Percentiles rank a stretch among this genome's conserved stretches.
phyloP scores from a whole-genome alignment of 129 eudicot genomes.

The Pittosporum tobira region DNA sequence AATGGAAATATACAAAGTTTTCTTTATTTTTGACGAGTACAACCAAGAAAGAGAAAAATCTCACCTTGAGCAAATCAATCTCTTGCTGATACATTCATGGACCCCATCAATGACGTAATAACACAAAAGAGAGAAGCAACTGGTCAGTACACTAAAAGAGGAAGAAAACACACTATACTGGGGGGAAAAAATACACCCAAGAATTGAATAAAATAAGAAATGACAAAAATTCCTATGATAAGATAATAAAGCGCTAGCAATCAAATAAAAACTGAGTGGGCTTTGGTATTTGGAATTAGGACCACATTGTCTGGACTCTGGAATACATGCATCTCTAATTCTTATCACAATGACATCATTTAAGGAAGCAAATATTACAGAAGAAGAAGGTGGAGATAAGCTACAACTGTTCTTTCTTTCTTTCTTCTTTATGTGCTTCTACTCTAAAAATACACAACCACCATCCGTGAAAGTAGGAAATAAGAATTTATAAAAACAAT shows the following conservation, averaged over 20 bases:
- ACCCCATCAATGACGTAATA: constrained; percentile 16
- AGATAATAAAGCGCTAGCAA: background rate
- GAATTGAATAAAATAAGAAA: background rate
- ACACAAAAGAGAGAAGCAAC: constrained; percentile 23
- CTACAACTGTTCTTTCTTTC: background rate
- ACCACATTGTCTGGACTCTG: background rate
- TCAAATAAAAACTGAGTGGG: background rate
- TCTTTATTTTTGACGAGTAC: no score
- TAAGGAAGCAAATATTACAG: background rate
- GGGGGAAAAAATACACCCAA: background rate
- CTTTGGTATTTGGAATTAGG: no score
- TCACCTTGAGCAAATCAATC: constrained; percentile 95
- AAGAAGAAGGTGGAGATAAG: background rate
- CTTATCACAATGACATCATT: background rate
- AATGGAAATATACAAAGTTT: no score
- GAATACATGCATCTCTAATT: background rate
- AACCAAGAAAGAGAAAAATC: no score
- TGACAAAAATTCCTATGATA: background rate
- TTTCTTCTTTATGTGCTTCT: background rate
- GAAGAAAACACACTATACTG: background rate
- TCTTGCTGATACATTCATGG: constrained; percentile 69
- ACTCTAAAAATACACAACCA: background rate
- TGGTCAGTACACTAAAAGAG: constrained; percentile 9
- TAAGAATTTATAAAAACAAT: background rate
- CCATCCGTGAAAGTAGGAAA: background rate